These are phyloP conservation scores for Dentiscutata heterogama DNA, from an alignment of 371 early-diverging fungal genomes.

Conservation along the genomic window DNA sequence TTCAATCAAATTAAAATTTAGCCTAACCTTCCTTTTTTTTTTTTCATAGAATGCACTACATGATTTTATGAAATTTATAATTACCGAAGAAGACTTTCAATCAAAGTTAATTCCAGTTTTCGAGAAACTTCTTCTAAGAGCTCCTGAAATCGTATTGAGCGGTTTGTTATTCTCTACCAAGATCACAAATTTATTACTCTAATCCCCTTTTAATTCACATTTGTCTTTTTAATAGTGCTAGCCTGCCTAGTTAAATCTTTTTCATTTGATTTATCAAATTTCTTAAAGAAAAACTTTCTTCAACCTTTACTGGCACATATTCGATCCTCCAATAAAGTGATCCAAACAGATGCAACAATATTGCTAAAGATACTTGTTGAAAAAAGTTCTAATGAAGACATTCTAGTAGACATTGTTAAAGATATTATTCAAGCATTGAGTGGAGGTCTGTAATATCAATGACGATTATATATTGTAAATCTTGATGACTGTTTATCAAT, in stretches of 20 bases:
- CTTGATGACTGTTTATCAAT: not conserved
- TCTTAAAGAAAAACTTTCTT: slow-evolving; percentile 73
- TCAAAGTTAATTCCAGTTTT: slow-evolving; percentile 63
- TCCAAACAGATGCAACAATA: slow-evolving; percentile 64
- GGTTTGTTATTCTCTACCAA: slow-evolving; percentile 52
- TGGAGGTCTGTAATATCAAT: slow-evolving; percentile 51
- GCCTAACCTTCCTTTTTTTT: not conserved
- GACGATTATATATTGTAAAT: not conserved
- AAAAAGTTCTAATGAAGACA: slow-evolving; percentile 60
- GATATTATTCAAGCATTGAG: slow-evolving; percentile 64
- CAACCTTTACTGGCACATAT: slow-evolving; percentile 74
- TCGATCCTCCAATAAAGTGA: slow-evolving; percentile 72
- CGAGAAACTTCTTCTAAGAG: slow-evolving; percentile 85
- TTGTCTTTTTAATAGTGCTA: slow-evolving; percentile 56
- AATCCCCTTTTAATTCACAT: slow-evolving; percentile 4
- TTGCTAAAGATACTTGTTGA: slow-evolving; percentile 68
- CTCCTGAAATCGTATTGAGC: slow-evolving; percentile 86
- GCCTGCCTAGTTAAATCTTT: slow-evolving; percentile 60
- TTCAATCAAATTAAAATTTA: not conserved
- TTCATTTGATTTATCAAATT: slow-evolving; percentile 68
- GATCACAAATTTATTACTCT: not conserved
- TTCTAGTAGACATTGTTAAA: slow-evolving; percentile 69
- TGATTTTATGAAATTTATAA: slow-evolving; percentile 65
- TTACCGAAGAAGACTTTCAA: slow-evolving; percentile 65
- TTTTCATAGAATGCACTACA: slow-evolving; percentile 61